Evolutionary conservation across 2,329 filamentous ascomycete species (phyloP).

Genomic region (Alternaria viburni): DNA sequence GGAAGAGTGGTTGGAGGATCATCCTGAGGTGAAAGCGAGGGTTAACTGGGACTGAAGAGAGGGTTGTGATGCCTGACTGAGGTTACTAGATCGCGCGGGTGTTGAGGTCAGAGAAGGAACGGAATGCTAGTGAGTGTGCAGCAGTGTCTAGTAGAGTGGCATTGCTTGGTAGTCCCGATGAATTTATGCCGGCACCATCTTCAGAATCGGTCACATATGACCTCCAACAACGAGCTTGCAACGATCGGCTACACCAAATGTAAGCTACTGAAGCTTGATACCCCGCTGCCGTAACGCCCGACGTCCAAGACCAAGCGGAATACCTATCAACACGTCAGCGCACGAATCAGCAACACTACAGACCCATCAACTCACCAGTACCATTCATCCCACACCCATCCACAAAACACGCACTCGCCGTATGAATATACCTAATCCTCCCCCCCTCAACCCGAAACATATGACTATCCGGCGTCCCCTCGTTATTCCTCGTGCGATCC

Average conservation of each 20-base stretch:
- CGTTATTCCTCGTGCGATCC: slow-evolving; percentile 28
- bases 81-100: background rate
- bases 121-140: background rate
- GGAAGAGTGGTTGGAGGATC: slow-evolving; percentile 9
- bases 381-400: slow-evolving; percentile 31
- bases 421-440: slow-evolving; percentile 33
- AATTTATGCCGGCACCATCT: too few species aligned
- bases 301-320: too few species aligned
- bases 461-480: slow-evolving; percentile 33
- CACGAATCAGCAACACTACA: background rate
- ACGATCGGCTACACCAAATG: too few species aligned
- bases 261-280: too few species aligned
- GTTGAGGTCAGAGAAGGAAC: background rate
- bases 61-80: background rate
- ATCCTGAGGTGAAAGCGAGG: background rate
- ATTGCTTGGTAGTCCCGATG: too few species aligned
- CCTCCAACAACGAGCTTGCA: too few species aligned
- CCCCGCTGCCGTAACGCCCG: too few species aligned
- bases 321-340: background rate
- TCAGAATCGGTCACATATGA: too few species aligned
- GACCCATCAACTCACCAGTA: slow-evolving; percentile 1
- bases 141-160: too few species aligned
- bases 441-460: slow-evolving; percentile 31
- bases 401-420: slow-evolving; percentile 29
- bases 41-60: slow-evolving; percentile 1